Conservation (phyloP, 2,329 filamentous ascomycete genomes). For the Cytospora paraplurivora region DNA sequence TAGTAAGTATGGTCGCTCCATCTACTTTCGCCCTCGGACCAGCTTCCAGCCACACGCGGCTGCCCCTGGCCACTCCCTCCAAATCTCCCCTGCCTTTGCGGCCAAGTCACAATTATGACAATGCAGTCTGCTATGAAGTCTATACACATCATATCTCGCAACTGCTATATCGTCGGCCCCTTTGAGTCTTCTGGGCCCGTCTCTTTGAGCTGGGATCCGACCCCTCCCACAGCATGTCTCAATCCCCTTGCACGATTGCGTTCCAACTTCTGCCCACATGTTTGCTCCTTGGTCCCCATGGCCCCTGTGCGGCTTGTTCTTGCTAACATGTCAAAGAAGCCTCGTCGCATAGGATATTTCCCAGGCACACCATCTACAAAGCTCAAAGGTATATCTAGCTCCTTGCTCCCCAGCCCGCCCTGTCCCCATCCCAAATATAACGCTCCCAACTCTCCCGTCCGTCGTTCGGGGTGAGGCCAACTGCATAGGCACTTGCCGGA, state of each 20-base stretch:
- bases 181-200: slow-evolving; percentile 16
- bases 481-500: background rate
- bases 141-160: slow-evolving; percentile 25
- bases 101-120: slow-evolving; percentile 19
- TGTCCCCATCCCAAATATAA: slow-evolving; percentile 3
- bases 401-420: slow-evolving; percentile 6
- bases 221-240: slow-evolving; percentile 27
- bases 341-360: slow-evolving; percentile 26
- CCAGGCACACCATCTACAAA: slow-evolving; percentile 18
- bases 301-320: slow-evolving; percentile 16
- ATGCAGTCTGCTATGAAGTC: slow-evolving; percentile 20
- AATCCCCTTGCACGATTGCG: slow-evolving; percentile 23
- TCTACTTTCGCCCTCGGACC: slow-evolving; percentile 8
- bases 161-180: slow-evolving; percentile 18
- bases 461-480: background rate
- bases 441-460: background rate
- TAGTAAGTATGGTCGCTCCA: slow-evolving; percentile 24
- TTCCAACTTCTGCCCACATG: slow-evolving; percentile 8
- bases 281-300: slow-evolving; percentile 12
- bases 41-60: background rate
- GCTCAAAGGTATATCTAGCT: slow-evolving; percentile 24
- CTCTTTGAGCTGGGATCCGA: slow-evolving; percentile 19
- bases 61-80: slow-evolving; percentile 10
- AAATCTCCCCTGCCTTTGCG: slow-evolving; percentile 9
- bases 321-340: slow-evolving; percentile 27